Conservation (phyloP, 2,329 filamentous ascomycete species). For the Clonostachys solani region DNA sequence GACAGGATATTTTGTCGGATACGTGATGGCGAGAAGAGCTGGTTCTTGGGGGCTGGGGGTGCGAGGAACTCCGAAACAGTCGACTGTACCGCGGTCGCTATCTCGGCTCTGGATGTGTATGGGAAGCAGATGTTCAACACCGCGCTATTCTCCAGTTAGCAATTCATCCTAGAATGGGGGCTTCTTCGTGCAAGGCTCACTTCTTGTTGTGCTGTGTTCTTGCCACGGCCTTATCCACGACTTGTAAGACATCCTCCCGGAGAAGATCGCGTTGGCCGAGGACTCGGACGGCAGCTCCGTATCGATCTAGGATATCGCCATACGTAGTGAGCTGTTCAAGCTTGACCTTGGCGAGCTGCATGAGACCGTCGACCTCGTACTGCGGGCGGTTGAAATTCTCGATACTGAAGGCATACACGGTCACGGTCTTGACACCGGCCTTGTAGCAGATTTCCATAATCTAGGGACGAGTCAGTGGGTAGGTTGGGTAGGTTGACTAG, state of each 20-base stretch:
- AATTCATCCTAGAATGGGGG: neutral
- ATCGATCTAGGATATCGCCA: slow-evolving; percentile 87
- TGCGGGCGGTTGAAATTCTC: slow-evolving; percentile 98
- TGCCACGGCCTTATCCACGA: slow-evolving; percentile 80
- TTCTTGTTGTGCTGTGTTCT: slow-evolving; percentile 84
- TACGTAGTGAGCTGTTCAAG: slow-evolving; percentile 88
- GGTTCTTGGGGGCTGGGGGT: slow-evolving; percentile 60
- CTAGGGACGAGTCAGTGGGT: slow-evolving; percentile 28
- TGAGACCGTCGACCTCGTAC: slow-evolving; percentile 93
- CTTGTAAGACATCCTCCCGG: slow-evolving; percentile 80
- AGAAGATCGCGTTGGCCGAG: slow-evolving; percentile 82
- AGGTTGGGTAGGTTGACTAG: neutral
- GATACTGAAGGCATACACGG: slow-evolving; percentile 97
- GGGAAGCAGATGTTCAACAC: slow-evolving; percentile 94
- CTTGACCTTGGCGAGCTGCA: slow-evolving; percentile 97
- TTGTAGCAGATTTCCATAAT: slow-evolving; percentile 98
- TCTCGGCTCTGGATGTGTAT: slow-evolving; percentile 94
- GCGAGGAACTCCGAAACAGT: slow-evolving; percentile 85
- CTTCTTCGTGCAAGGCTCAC: slow-evolving; percentile 32
- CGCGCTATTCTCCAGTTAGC: slow-evolving; percentile 29
- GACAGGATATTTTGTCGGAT: slow-evolving; percentile 83
- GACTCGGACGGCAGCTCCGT: slow-evolving; percentile 82
- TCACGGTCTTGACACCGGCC: slow-evolving; percentile 92
- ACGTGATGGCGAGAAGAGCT: slow-evolving; percentile 80
- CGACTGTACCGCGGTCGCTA: slow-evolving; percentile 81